phyloP scores from a whole-genome alignment of 306 rosid species.

The Lathyrus tuberosus region DNA sequence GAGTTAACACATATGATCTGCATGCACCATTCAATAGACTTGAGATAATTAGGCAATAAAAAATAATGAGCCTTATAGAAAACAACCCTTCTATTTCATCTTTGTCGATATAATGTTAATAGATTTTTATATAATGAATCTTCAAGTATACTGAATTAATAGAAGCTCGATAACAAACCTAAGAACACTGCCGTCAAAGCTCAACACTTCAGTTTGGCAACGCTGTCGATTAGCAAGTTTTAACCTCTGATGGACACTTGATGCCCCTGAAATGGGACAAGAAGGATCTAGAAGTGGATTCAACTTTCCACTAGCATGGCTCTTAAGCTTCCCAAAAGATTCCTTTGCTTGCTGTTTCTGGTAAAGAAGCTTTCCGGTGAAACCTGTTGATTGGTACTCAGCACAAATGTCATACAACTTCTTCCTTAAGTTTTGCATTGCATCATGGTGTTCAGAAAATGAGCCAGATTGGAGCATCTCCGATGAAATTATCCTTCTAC shows the following conservation, averaged over 20 bases:
- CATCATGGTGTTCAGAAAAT: constrained; percentile 73
- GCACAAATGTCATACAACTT: constrained; percentile 78
- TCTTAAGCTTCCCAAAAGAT: constrained; percentile 57
- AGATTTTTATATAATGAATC: constrained; percentile 12
- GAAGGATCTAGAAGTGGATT: constrained; percentile 81
- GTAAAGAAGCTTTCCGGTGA: constrained; percentile 84
- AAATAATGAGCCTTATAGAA: not conserved
- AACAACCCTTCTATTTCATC: not conserved
- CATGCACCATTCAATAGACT: constrained; percentile 42
- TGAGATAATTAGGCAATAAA: constrained; percentile 28
- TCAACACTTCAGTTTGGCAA: constrained; percentile 76
- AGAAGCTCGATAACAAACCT: constrained; percentile 61
- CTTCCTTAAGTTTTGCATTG: constrained; percentile 82
- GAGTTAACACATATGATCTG: constrained; percentile 78
- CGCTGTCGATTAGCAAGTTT: constrained; percentile 76
- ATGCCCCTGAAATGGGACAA: constrained; percentile 80
- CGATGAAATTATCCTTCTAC: constrained; percentile 80
- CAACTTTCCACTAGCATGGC: constrained; percentile 88
- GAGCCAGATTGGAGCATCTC: constrained; percentile 78
- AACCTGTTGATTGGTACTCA: constrained; percentile 84
- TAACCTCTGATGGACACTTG: constrained; percentile 64
- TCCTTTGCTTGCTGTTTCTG: constrained; percentile 76
- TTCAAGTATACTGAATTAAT: constrained; percentile 21
- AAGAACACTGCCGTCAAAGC: constrained; percentile 87
- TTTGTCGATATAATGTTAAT: constrained; percentile 4